These are phyloP conservation scores for Pulveroboletus sp. DNA, from an alignment of 768 basidiomycete species.

Conservation along the genomic window DNA sequence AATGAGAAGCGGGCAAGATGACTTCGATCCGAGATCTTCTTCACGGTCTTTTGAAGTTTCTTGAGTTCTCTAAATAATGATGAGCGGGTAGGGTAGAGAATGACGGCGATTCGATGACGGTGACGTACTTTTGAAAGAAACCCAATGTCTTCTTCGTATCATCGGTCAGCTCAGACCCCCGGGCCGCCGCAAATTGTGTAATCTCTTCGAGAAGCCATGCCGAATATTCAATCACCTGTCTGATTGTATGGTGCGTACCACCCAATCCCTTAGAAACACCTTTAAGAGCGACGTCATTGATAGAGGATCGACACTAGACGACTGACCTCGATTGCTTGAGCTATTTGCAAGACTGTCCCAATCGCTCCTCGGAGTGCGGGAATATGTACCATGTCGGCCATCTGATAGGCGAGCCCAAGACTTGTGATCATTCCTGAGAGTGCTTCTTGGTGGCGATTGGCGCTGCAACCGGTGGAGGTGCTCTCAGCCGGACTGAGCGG, in stretches of 20 bases:
- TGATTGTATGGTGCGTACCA: constrained; percentile 13
- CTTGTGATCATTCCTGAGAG: constrained; percentile 1
- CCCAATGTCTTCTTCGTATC: constrained; percentile 4
- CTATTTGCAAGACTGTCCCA: constrained; percentile 4
- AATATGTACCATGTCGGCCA: constrained; percentile 3
- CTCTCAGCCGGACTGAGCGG: background rate
- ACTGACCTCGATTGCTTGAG: constrained; percentile 10
- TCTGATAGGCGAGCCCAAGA: constrained; percentile 6
- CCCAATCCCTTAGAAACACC: constrained; percentile 4
- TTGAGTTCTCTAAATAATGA: constrained; percentile 5
- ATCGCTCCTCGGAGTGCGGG: constrained; percentile 11
- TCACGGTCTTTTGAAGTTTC: constrained; percentile 6
- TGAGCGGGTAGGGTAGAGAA: background rate
- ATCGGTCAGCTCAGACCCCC: background rate
- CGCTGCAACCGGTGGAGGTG: constrained; percentile 3
- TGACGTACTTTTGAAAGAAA: constrained; percentile 5
- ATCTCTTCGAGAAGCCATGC: constrained; percentile 15
- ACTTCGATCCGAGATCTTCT: constrained; percentile 3
- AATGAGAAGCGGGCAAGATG: constrained; percentile 4
- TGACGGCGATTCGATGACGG: too few species aligned
- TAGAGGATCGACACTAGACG: background rate
- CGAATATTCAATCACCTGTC: constrained; percentile 11
- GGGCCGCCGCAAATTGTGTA: background rate
- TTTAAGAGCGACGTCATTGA: background rate
- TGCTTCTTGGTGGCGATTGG: background rate